A percentile compares a stretch with the other conserved stretches of the same genome.
Conservation (phyloP, 371 early-diverging fungal species). For the Mortierella sp. region DNA sequence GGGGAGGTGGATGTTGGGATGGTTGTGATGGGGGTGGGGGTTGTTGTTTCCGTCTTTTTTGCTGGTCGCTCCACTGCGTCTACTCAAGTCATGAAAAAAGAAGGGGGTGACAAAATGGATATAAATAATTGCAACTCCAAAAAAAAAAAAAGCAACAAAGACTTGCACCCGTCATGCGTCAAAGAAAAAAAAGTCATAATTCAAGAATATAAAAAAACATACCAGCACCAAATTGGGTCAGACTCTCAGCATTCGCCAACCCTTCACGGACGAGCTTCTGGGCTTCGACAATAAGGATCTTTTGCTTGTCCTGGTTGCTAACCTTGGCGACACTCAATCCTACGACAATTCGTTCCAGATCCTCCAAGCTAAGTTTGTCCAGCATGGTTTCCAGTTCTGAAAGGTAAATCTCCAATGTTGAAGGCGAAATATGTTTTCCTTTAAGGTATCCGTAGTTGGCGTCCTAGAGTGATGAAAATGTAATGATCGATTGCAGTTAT, state of each 20-base stretch:
- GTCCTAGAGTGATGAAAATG: constrained; percentile 45
- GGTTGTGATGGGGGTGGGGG: neutral
- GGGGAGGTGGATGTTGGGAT: constrained; percentile 10
- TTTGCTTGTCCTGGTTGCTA: constrained; percentile 38
- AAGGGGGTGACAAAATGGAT: neutral
- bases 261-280: constrained; percentile 46
- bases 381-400: constrained; percentile 80
- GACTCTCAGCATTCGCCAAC: constrained; percentile 35
- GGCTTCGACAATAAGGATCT: constrained; percentile 36
- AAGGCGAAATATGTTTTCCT: constrained; percentile 64
- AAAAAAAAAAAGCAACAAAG: neutral
- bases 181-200: neutral
- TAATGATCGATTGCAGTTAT: neutral
- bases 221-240: constrained; percentile 51
- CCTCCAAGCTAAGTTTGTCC: constrained; percentile 62
- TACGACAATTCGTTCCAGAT: constrained; percentile 41
- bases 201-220: neutral
- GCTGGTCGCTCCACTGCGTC: constrained; percentile 18
- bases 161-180: neutral
- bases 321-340: constrained; percentile 35
- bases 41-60: neutral
- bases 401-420: constrained; percentile 72
- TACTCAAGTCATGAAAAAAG: neutral
- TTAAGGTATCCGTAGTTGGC: constrained; percentile 82
- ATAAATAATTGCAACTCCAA: neutral